phyloP scores from a whole-genome alignment of 2,329 filamentous ascomycete species.

The Lecanicillium sp. region DNA sequence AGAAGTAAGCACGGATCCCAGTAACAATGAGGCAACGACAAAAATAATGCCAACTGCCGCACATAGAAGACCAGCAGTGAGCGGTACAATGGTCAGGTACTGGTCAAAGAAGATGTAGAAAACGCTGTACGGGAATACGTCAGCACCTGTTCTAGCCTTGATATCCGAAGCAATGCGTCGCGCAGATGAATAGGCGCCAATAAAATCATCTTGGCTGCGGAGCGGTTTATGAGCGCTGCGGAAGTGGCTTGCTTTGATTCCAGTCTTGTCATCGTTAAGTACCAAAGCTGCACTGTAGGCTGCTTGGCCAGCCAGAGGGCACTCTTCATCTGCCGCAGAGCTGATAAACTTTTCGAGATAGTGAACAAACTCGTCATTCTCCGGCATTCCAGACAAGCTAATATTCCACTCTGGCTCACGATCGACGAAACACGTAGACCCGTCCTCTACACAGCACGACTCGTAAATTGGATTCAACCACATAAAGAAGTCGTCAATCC shows the following conservation, averaged over 20 bases:
- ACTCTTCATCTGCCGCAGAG: constrained; percentile 72
- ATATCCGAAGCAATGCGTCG: constrained; percentile 79
- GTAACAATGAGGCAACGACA: constrained; percentile 65
- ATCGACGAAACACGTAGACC: constrained; percentile 68
- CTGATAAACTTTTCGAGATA: constrained; percentile 79
- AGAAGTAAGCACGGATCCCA: constrained; percentile 78
- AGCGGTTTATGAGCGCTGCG: constrained; percentile 82
- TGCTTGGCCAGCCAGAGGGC: constrained; percentile 81
- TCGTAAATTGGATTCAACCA: constrained; percentile 87
- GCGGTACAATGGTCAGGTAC: constrained; percentile 73
- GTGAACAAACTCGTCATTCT: constrained; percentile 80
- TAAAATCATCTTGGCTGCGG: constrained; percentile 85
- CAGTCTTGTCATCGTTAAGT: constrained; percentile 57
- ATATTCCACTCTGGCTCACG: constrained; percentile 82
- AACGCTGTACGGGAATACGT: constrained; percentile 93
- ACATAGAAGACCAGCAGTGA: constrained; percentile 72
- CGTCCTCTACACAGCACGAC: constrained; percentile 61
- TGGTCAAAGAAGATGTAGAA: constrained; percentile 99
- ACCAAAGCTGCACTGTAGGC: constrained; percentile 81
- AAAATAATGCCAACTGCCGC: constrained; percentile 83
- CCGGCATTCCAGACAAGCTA: constrained; percentile 82
- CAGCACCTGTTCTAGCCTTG: constrained; percentile 59
- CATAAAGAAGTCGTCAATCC: constrained; percentile 93
- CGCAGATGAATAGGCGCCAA: constrained; percentile 79
- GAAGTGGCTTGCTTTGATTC: constrained; percentile 81